phyloP scores from a whole-genome alignment of 2,329 filamentous ascomycete species.

The Cercospora brassicicola region DNA sequence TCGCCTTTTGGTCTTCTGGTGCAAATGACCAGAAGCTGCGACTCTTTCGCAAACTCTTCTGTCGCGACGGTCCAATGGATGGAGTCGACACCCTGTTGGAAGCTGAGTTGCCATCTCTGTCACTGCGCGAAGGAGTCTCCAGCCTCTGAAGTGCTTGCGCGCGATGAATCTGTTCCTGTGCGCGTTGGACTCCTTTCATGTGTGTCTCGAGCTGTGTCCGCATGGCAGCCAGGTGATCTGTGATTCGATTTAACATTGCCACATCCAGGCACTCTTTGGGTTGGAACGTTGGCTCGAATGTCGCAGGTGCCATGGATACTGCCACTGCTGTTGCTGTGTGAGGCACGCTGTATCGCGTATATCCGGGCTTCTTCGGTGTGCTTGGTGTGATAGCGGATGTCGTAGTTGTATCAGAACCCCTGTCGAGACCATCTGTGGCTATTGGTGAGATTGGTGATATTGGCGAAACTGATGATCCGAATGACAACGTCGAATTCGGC shows the following conservation, averaged over 20 bases:
- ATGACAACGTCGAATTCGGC: slow-evolving; percentile 7
- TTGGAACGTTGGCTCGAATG: neutral
- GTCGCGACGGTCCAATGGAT: neutral
- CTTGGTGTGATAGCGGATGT: slow-evolving; percentile 20
- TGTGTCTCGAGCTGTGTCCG: slow-evolving; percentile 39
- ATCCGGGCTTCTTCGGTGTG: neutral
- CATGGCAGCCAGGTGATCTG: slow-evolving; percentile 31
- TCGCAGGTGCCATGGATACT: neutral
- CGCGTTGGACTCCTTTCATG: slow-evolving; percentile 38
- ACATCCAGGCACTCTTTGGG: slow-evolving; percentile 16
- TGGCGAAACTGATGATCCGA: slow-evolving; percentile 2
- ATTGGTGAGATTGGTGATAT: slow-evolving; percentile 17
- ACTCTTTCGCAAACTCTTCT: slow-evolving; percentile 17
- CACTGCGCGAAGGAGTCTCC: slow-evolving; percentile 6
- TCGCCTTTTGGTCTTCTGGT: slow-evolving; percentile 29
- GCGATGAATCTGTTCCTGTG: slow-evolving; percentile 20
- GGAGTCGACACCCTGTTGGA: neutral
- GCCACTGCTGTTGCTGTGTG: neutral
- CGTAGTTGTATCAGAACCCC: slow-evolving; percentile 18
- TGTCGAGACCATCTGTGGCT: slow-evolving; percentile 5
- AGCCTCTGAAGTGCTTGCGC: slow-evolving; percentile 15
- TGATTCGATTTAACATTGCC: slow-evolving; percentile 17
- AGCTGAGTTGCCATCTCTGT: neutral
- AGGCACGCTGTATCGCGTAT: neutral
- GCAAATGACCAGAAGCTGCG: slow-evolving; percentile 33